phyloP scores from a whole-genome alignment of 192 early-diverging fungal genomes.

The Kickxella alabastrina region DNA sequence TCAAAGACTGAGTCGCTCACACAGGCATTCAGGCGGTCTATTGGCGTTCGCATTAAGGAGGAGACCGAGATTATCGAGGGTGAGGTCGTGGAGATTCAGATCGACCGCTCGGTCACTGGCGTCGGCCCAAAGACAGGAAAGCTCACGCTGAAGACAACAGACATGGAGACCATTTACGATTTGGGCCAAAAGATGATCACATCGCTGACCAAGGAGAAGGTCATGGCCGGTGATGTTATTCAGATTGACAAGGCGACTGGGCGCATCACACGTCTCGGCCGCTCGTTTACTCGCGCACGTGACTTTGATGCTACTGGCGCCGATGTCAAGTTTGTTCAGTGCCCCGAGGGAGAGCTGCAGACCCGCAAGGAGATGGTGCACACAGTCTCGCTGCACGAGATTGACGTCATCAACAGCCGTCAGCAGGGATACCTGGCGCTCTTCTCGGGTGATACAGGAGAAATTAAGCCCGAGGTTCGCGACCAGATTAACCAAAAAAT shows the following conservation, averaged over 20 bases:
- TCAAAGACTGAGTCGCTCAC: conserved; percentile 97
- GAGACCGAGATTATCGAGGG: conserved; percentile 98
- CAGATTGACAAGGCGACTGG: conserved; percentile 98
- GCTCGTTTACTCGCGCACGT: conserved; percentile 93
- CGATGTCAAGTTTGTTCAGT: conserved; percentile 96
- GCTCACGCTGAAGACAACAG: conserved; percentile 97
- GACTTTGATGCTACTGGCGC: conserved; percentile 99
- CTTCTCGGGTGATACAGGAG: conserved; percentile 96
- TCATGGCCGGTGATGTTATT: conserved; percentile 93
- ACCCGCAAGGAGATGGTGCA: conserved; percentile 96
- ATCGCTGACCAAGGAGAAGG: conserved; percentile 95
- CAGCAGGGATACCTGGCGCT: conserved; percentile 96
- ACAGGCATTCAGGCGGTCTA: conserved; percentile 95
- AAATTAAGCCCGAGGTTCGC: conserved; percentile 95
- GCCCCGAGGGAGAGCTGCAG: conserved; percentile 98
- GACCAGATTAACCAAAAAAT: conserved; percentile 98
- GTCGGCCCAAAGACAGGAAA: conserved; percentile 94
- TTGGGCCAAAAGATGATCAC: conserved; percentile 99
- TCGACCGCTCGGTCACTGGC: conserved; percentile 89
- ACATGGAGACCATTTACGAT: conserved; percentile 99
- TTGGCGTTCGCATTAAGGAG: conserved; percentile 97
- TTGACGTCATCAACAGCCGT: conserved; percentile 97
- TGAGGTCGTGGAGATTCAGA: conserved; percentile 97
- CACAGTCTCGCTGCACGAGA: conserved; percentile 97
- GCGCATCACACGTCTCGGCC: conserved; percentile 89